phyloP scores from a whole-genome alignment of 2,329 filamentous ascomycete species.

The Colletotrichum tofieldiae region DNA sequence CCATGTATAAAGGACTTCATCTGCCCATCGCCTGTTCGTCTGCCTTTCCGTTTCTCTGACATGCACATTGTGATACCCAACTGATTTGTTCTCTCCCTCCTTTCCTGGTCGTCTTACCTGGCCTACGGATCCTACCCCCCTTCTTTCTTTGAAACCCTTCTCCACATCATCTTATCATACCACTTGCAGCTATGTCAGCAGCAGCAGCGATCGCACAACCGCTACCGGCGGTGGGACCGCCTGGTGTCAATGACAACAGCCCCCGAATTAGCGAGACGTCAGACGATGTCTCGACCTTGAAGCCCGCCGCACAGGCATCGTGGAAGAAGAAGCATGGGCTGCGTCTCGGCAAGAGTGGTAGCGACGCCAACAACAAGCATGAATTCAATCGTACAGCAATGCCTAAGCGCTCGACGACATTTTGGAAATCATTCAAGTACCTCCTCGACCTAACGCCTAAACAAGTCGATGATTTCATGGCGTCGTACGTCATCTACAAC shows the following conservation, averaged over 20 bases:
- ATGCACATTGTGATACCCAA: constrained; percentile 27
- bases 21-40: constrained; percentile 11
- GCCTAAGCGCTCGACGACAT: constrained; percentile 65
- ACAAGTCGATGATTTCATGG: constrained; percentile 70
- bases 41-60: neutral
- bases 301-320: constrained; percentile 20
- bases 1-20: constrained; percentile 7
- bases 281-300: constrained; percentile 31
- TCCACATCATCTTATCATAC: constrained; percentile 14
- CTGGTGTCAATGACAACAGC: neutral
- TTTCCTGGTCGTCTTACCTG: neutral
- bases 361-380: neutral
- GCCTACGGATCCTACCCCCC: neutral
- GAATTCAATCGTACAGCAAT: constrained; percentile 27
- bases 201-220: constrained; percentile 14
- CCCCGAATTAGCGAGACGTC: constrained; percentile 37
- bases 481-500: constrained; percentile 70
- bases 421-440: constrained; percentile 65
- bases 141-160: neutral
- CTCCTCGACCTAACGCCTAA: constrained; percentile 64
- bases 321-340: constrained; percentile 23
- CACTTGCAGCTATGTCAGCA: constrained; percentile 26
- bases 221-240: neutral
- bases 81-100: neutral
- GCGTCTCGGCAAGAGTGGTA: neutral